These are phyloP conservation scores for Zygotorulaspora danielsina DNA, from an alignment of 805 yeast genomes.

Conservation along the genomic window DNA sequence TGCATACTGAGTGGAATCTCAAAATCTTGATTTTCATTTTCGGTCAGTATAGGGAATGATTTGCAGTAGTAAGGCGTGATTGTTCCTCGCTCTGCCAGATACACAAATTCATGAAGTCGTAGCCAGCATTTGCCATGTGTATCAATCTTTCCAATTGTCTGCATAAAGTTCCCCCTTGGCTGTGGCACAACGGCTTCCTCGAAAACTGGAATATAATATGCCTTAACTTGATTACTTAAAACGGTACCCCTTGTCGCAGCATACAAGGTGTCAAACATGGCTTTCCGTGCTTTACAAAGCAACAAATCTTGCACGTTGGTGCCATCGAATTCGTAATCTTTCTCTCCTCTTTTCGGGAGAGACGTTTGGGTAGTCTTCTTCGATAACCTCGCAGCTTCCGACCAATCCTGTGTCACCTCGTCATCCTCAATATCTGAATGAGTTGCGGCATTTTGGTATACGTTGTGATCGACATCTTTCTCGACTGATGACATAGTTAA, in stretches of 20 bases:
- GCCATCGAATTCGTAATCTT: slow-evolving; percentile 83
- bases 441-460: background rate
- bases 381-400: slow-evolving; percentile 33
- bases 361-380: slow-evolving; percentile 18
- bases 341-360: slow-evolving; percentile 71
- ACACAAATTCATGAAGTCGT: slow-evolving; percentile 63
- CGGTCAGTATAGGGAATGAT: slow-evolving; percentile 12
- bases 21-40: slow-evolving; percentile 19
- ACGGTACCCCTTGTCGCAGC: slow-evolving; percentile 44
- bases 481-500: background rate
- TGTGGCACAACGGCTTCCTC: slow-evolving; percentile 39
- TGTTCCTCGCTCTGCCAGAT: slow-evolving; percentile 78
- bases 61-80: slow-evolving; percentile 39
- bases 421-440: slow-evolving; percentile 36
- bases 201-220: slow-evolving; percentile 41
- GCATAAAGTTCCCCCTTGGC: slow-evolving; percentile 71
- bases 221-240: slow-evolving; percentile 48
- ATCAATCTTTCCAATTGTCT: slow-evolving; percentile 64
- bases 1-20: slow-evolving; percentile 53
- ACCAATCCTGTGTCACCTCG: slow-evolving; percentile 56
- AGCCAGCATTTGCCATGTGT: slow-evolving; percentile 48
- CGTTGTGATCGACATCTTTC: background rate
- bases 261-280: slow-evolving; percentile 67
- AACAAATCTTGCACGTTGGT: slow-evolving; percentile 47
- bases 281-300: slow-evolving; percentile 52